Evolutionary conservation across 2,329 filamentous ascomycete genomes (phyloP).

Genomic region (Cladosporium sp.): DNA sequence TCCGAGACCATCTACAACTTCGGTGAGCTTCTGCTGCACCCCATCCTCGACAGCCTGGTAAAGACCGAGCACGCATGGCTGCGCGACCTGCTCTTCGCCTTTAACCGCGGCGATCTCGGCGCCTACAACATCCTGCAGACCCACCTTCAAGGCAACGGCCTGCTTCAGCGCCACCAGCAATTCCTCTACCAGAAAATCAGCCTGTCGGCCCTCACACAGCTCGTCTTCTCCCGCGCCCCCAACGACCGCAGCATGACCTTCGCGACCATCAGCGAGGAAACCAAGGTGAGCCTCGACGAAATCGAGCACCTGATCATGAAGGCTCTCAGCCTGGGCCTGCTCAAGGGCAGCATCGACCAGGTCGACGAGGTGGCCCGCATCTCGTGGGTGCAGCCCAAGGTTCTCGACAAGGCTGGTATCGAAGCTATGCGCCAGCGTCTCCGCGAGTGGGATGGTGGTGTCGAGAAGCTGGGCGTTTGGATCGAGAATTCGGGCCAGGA

Average conservation of each 20-base stretch:
- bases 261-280: constrained; percentile 79
- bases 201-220: constrained; percentile 89
- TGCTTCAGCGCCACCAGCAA: constrained; percentile 72
- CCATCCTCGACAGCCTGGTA: constrained; percentile 80
- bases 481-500: constrained; percentile 91
- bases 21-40: constrained; percentile 94
- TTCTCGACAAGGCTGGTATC: constrained; percentile 92
- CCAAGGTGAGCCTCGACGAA: constrained; percentile 82
- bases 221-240: constrained; percentile 90
- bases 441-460: constrained; percentile 91
- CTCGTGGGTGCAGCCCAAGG: constrained; percentile 98
- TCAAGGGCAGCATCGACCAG: constrained; percentile 92
- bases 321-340: constrained; percentile 85
- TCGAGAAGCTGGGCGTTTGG: constrained; percentile 95
- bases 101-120: constrained; percentile 88
- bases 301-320: constrained; percentile 99
- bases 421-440: constrained; percentile 82
- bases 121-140: constrained; percentile 73
- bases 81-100: constrained; percentile 91
- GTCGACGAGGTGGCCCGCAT: constrained; percentile 91
- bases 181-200: constrained; percentile 98
- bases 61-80: constrained; percentile 79
- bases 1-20: constrained; percentile 99
- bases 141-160: constrained; percentile 69
- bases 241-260: constrained; percentile 96